Percentiles rank a stretch among this genome's conserved stretches.
phyloP scores from a whole-genome alignment of 371 early-diverging fungal species.

The Lichtheimia hyalospora region DNA sequence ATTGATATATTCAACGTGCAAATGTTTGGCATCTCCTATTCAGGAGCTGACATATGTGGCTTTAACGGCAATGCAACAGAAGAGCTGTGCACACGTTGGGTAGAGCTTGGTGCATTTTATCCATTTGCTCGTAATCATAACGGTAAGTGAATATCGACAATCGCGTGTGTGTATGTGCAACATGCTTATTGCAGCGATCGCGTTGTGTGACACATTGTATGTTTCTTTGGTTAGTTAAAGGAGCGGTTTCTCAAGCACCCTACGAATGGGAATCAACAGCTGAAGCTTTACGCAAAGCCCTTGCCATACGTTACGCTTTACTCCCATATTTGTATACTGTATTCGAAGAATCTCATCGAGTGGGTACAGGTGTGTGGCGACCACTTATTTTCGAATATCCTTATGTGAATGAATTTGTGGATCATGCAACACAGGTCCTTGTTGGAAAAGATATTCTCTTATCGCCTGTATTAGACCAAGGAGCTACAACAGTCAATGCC shows the following conservation, averaged over 20 bases:
- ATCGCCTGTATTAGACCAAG: slow-evolving; percentile 52
- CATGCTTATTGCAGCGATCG: neutral
- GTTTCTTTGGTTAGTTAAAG: slow-evolving; percentile 18
- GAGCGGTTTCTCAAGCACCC: slow-evolving; percentile 54
- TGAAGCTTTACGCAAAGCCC: slow-evolving; percentile 49
- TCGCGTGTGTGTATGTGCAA: neutral
- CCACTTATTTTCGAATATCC: slow-evolving; percentile 45
- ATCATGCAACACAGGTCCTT: slow-evolving; percentile 32
- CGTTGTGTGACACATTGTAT: neutral
- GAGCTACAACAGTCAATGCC: slow-evolving; percentile 42
- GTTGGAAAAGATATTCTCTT: slow-evolving; percentile 53
- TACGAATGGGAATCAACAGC: slow-evolving; percentile 50
- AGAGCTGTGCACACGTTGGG: slow-evolving; percentile 69
- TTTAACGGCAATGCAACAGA: slow-evolving; percentile 61
- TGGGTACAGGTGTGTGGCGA: slow-evolving; percentile 46
- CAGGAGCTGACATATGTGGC: slow-evolving; percentile 75
- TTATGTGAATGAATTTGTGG: slow-evolving; percentile 13
- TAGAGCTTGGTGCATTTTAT: slow-evolving; percentile 73
- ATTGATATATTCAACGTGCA: slow-evolving; percentile 64
- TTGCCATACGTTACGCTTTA: slow-evolving; percentile 61
- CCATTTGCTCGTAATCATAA: slow-evolving; percentile 80
- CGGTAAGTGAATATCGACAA: slow-evolving; percentile 7
- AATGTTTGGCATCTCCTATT: slow-evolving; percentile 66
- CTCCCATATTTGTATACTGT: slow-evolving; percentile 71
- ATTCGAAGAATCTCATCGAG: slow-evolving; percentile 53